These are phyloP conservation scores for Xylaria arbuscula DNA, from an alignment of 2,329 filamentous ascomycete genomes.

Conservation along the genomic window DNA sequence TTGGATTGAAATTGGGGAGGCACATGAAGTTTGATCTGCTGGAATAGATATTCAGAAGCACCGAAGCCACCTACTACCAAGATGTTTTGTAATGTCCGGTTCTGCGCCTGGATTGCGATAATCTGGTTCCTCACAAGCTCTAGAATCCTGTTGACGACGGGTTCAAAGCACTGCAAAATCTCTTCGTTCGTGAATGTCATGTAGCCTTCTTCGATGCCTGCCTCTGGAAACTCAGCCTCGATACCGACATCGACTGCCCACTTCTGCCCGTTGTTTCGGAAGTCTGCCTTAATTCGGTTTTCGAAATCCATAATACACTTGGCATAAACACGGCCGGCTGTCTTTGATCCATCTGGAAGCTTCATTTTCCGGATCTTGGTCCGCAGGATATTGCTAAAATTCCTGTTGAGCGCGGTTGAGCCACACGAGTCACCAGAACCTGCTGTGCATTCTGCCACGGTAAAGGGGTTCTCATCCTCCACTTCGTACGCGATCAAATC, in stretches of 20 bases:
- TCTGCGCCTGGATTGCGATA: slow-evolving; percentile 98
- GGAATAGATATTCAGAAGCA: slow-evolving; percentile 98
- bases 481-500: slow-evolving; percentile 99
- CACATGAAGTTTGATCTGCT: slow-evolving; percentile 98
- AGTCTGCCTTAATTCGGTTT: slow-evolving; percentile 99
- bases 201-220: slow-evolving; percentile 97
- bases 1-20: slow-evolving; percentile 98
- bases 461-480: slow-evolving; percentile 96
- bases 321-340: slow-evolving; percentile 96
- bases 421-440: slow-evolving; percentile 98
- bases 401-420: slow-evolving; percentile 96
- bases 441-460: slow-evolving; percentile 95
- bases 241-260: slow-evolving; percentile 99
- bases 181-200: slow-evolving; percentile 99
- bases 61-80: slow-evolving; percentile 98
- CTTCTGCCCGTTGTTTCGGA: slow-evolving; percentile 98
- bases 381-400: slow-evolving; percentile 97
- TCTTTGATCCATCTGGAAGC: slow-evolving; percentile 94
- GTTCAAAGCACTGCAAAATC: slow-evolving; percentile 98
- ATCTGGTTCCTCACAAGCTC: slow-evolving; percentile 98
- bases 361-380: slow-evolving; percentile 99
- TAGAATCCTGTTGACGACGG: slow-evolving; percentile 95
- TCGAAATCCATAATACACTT: slow-evolving; percentile 99
- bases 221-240: slow-evolving; percentile 96
- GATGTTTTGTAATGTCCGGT: slow-evolving; percentile 92